phyloP scores from a whole-genome alignment of 441 rosid genomes.

The Adansonia grandidieri region DNA sequence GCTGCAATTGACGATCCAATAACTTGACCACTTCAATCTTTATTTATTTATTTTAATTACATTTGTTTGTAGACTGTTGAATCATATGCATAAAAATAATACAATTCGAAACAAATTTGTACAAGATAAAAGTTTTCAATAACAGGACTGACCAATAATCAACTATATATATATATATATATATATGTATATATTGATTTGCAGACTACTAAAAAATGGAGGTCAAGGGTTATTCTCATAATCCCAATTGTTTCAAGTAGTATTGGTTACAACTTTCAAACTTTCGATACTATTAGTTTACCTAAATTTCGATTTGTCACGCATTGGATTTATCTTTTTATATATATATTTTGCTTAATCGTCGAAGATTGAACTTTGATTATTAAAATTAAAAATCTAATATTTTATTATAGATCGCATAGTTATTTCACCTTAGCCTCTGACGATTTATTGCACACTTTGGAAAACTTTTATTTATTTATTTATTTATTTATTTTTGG shows the following conservation, averaged over 20 bases:
- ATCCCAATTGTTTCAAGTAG: neutral
- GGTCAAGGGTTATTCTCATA: neutral
- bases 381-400: neutral
- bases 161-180: neutral
- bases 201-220: neutral
- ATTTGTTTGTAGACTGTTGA: neutral
- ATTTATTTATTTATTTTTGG: neutral
- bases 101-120: neutral
- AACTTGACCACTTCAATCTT: neutral
- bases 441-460: neutral
- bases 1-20: neutral
- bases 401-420: neutral
- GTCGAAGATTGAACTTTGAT: no score
- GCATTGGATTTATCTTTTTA: no score
- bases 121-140: neutral
- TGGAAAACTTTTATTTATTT: neutral
- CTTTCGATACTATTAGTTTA: neutral
- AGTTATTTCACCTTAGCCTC: neutral
- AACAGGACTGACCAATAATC: neutral
- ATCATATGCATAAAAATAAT: neutral
- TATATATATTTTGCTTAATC: no score
- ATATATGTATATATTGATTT: neutral
- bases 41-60: neutral
- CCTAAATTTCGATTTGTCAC: neutral
- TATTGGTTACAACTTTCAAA: neutral